phyloP scores from a whole-genome alignment of 306 rosid genomes.

The Pterocarpus macrocarpus region DNA sequence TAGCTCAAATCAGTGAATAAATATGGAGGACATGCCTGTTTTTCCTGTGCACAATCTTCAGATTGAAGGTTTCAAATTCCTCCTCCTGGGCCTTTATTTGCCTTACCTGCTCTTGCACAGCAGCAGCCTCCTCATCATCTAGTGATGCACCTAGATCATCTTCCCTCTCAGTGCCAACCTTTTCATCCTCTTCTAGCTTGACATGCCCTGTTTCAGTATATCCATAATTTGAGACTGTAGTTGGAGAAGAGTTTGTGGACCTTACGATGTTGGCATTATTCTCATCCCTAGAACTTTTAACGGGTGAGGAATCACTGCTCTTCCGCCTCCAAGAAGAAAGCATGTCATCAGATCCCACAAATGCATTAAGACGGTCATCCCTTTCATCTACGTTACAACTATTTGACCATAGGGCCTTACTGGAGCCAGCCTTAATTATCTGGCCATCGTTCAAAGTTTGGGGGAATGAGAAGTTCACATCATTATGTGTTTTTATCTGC shows the following conservation, averaged over 20 bases:
- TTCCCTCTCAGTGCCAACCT: slow-evolving; percentile 68
- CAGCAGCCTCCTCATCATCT: slow-evolving; percentile 98
- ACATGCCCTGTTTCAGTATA: slow-evolving; percentile 77
- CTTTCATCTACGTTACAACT: slow-evolving; percentile 66
- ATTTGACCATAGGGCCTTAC: slow-evolving; percentile 72
- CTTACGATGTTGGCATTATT: slow-evolving; percentile 65
- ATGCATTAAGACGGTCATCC: slow-evolving; percentile 66
- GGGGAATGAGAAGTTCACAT: slow-evolving; percentile 86
- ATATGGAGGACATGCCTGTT: slow-evolving; percentile 75
- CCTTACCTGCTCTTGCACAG: slow-evolving; percentile 98
- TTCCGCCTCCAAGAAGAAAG: slow-evolving; percentile 77
- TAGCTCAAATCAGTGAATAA: slow-evolving; percentile 17
- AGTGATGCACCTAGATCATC: slow-evolving; percentile 79
- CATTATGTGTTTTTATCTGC: slow-evolving; percentile 61
- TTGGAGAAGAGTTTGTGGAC: slow-evolving; percentile 78
- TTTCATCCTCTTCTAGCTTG: slow-evolving; percentile 79
- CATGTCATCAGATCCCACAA: slow-evolving; percentile 67
- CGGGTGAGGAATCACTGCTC: slow-evolving; percentile 84
- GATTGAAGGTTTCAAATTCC: slow-evolving; percentile 97
- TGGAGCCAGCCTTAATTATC: slow-evolving; percentile 64
- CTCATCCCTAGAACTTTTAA: slow-evolving; percentile 76
- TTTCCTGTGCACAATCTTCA: slow-evolving; percentile 96
- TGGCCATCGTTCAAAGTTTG: slow-evolving; percentile 75
- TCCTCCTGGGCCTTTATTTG: slow-evolving; percentile 97
- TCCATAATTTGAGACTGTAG: slow-evolving; percentile 81